These are phyloP conservation scores for Stephania yunnanensis DNA, from an alignment of 164 flowering plant species.

Conservation along the genomic window DNA sequence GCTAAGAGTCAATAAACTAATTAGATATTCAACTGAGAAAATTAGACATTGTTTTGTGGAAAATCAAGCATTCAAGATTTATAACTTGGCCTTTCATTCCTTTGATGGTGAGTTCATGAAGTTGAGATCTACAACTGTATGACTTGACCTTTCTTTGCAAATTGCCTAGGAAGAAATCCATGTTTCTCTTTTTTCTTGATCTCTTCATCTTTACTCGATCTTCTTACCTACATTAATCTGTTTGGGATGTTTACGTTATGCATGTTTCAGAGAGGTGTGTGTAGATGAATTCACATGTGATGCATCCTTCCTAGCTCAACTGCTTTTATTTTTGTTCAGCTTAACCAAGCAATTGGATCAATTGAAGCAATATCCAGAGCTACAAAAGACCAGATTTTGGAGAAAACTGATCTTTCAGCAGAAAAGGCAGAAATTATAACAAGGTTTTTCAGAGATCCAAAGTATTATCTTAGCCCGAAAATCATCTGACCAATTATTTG, in stretches of 20 bases:
- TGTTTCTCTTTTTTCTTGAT: too few relatives aligned
- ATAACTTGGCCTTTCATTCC: too few relatives aligned
- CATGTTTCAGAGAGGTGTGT: not conserved
- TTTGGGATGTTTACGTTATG: not conserved
- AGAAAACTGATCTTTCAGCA: conserved; percentile 79
- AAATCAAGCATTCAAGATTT: too few relatives aligned
- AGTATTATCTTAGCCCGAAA: conserved; percentile 49
- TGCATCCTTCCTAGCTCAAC: not conserved
- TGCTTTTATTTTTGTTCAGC: conserved; percentile 40
- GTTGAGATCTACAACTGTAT: too few relatives aligned
- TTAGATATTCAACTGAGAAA: too few relatives aligned
- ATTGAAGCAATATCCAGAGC: conserved; percentile 88
- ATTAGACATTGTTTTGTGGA: too few relatives aligned
- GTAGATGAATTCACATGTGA: not conserved
- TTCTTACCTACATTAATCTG: not conserved
- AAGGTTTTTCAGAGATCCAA: conserved; percentile 77
- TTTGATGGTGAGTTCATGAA: too few relatives aligned
- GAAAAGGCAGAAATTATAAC: conserved; percentile 68
- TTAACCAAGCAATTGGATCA: conserved; percentile 79
- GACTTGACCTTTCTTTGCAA: too few relatives aligned
- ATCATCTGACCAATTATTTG: conserved; percentile 14
- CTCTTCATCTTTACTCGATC: too few relatives aligned
- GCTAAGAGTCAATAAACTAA: too few relatives aligned
- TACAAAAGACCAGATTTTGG: conserved; percentile 59
- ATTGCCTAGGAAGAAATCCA: too few relatives aligned